Base-by-base conservation (phyloP, 2,329 filamentous ascomycete genomes). In the Calonectria pteridis region DNA sequence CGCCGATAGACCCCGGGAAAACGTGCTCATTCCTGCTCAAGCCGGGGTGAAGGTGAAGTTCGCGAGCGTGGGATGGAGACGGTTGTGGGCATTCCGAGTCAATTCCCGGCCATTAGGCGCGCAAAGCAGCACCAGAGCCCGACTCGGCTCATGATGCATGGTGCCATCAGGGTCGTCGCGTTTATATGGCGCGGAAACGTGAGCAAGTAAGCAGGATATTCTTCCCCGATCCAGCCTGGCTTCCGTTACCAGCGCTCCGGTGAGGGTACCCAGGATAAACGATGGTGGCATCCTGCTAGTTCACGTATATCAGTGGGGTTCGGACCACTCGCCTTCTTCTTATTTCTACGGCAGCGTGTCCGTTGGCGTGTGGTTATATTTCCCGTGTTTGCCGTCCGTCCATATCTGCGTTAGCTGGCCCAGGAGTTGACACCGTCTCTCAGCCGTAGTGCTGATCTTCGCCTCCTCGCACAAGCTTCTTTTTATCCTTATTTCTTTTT, bases 21-120 rank as follows among this genome's bases (percentile, higher is more conserved):
- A 84, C 80, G 75, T 84, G 83, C 83, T 84, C 83, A 84, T 83
- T 83, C 68, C 70, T 84, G 83, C 83, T 84, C 83, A 83, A 74
- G 73, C 67, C 28, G 31, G 76, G 59, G 35, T 50, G 28, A 49
- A 7, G 6, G 23, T 62, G 55, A 35, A 40, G 35, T 33, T 33
- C 33, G 40, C 40, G 18, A 49, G 59, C 26, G 14, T 11, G 14
- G n/a, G 23, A 50, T 71, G 23, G 49, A 31, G 46, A 53, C 66
- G 35, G 29, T 69, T 63, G 66, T 58, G 40, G 51, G 7, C 66
- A 69, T 58, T 62, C 33, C 29, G 53, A 63, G 43, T 29, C 33
- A 23, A 50, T 63, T 62, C 55, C 23, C 33, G 55, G 55, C 29
- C 49, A 29, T 23, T 69, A 26, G n/a, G 31, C 53, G 33, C 35